phyloP scores from a whole-genome alignment of 306 rosid species.

The Trifolium repens region DNA sequence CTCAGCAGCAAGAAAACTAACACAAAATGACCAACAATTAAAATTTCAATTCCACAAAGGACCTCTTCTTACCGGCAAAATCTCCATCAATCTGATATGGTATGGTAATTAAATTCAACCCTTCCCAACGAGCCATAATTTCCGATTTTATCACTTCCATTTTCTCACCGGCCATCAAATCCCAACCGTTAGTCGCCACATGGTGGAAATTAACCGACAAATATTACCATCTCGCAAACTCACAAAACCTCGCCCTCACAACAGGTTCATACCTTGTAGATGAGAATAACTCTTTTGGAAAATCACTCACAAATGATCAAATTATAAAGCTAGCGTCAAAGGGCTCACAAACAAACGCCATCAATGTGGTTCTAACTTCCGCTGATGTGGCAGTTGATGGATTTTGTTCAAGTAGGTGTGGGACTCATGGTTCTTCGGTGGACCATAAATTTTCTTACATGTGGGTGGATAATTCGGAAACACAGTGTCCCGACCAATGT shows the following conservation, averaged over 20 bases:
- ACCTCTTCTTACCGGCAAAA: conserved; percentile 59
- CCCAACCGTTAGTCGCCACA: conserved; percentile 58
- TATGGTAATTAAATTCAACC: conserved; percentile 73
- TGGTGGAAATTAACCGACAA: conserved; percentile 61
- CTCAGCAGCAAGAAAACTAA: conserved; percentile 53
- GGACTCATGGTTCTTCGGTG: conserved; percentile 52
- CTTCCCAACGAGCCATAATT: conserved; percentile 65
- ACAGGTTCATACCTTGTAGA: conserved; percentile 54
- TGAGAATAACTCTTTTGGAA: conserved; percentile 50
- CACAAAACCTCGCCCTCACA: conserved; percentile 40
- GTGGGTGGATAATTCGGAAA: conserved; percentile 75
- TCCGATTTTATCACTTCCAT: conserved; percentile 70
- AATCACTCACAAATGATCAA: conserved; percentile 52
- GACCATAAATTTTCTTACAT: conserved; percentile 47
- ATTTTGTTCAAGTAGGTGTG: conserved; percentile 64
- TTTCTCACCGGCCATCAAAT: conserved; percentile 38
- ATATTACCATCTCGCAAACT: conserved; percentile 48
- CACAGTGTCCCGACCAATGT: conserved; percentile 71
- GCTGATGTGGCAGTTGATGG: conserved; percentile 59
- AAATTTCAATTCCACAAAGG: conserved; percentile 80
- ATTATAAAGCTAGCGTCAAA: conserved; percentile 53
- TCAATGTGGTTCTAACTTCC: conserved; percentile 63
- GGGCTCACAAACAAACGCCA: conserved; percentile 44
- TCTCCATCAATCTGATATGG: conserved; percentile 72
- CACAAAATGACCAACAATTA: conserved; percentile 44